Evolutionary conservation across 1,139 yeast species (phyloP), one percentile per base, ranked within the genome.

Genomic region (Barnettozyma hawaiiensis): DNA sequence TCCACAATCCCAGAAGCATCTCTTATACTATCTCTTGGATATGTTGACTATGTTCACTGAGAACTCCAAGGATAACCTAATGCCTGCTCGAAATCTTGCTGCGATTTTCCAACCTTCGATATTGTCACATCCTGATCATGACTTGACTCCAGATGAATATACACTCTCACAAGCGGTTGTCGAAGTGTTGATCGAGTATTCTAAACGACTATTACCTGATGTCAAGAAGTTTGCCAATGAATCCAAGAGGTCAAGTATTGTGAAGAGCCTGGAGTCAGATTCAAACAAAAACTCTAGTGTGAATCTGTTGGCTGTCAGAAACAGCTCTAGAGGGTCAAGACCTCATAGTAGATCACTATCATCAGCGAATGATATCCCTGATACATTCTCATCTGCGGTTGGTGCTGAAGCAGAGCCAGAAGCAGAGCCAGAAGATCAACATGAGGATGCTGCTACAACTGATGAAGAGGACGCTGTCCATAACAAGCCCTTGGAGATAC

Each of bases 101-200:
- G 96, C 97, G 2, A 86, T 92, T 47, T 92, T 94, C 66, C 98
- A 92, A 64, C 98, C 98, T 3, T 85, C 96, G 18, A 79, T 94
- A 15, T 69, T 94, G 39, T 85, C 95, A 3, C 97, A 92, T 60
- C 96, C 97, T 7, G 76, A 73, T 53, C 97, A 92, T 62, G 96
- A 89, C 60, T 77, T 90, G 80, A 78, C 83, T 40, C 97, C 97
- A 1, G 84, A 80, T 29, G 97, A 92, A 62, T 90, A 90, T 64
- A 94, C 86, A 18, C 68, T 89, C 28, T 85, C 96, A 3, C 87
- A 92, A 53, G 73, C 81, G 10, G 96, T 87, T 23, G 84, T 92
- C 26, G 95, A 90, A 59, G 89, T 92, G 53, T 73, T 92, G 65
- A 85, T 92, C 45, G 92, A 84, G 53, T 89, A 90, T 59, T 83